phyloP scores from a whole-genome alignment of 2,329 filamentous ascomycete species.

The Cercospora sesami region DNA sequence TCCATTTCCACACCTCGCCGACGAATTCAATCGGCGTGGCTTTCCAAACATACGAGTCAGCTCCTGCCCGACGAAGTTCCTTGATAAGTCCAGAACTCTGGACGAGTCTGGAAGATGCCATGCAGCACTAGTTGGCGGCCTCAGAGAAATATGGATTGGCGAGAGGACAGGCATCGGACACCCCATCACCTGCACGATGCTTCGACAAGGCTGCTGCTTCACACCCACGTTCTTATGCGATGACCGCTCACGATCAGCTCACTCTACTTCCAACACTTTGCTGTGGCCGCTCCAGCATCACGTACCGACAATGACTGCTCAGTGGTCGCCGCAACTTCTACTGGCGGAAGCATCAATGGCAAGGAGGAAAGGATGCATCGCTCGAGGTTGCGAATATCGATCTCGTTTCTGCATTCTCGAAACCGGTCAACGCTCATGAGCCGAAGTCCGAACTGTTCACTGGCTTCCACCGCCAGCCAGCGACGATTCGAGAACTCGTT shows the following conservation, averaged over 20 bases:
- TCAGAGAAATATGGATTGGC: neutral
- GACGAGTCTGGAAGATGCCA: neutral
- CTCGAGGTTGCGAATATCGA: too few species aligned
- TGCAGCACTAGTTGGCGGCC: neutral
- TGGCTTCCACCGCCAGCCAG: neutral
- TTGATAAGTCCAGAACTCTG: neutral
- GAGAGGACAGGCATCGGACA: neutral
- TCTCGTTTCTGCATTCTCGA: neutral
- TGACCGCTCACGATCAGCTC: neutral
- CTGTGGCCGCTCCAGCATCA: neutral
- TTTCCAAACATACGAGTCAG: neutral
- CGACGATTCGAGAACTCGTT: neutral
- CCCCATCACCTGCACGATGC: neutral
- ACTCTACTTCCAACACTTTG: neutral
- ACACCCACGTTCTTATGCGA: neutral
- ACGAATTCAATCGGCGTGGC: neutral
- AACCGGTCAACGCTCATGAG: neutral
- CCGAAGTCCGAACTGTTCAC: neutral
- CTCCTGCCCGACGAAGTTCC: neutral
- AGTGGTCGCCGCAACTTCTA: neutral
- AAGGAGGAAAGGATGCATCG: neutral
- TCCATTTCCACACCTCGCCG: neutral
- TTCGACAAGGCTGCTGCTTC: neutral
- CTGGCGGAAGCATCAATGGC: neutral
- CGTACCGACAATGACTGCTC: neutral